Conservation (phyloP, 768 basidiomycete species). For the Coprinopsis marcescibilis region DNA sequence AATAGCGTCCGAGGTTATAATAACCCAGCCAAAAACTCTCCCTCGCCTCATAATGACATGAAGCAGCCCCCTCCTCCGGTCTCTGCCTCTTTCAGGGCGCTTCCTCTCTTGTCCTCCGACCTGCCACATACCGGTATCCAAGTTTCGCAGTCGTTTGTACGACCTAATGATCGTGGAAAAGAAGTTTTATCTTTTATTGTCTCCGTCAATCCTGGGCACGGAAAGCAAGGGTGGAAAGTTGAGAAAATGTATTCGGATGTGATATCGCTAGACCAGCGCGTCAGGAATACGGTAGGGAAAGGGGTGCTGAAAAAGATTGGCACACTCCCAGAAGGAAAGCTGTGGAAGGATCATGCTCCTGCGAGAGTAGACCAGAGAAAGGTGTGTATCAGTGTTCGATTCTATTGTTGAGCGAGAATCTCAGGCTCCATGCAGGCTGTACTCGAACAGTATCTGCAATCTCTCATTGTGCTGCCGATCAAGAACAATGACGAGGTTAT, state of each 20-base stretch:
- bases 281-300: constrained; percentile 63
- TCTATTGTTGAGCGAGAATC: constrained; percentile 10
- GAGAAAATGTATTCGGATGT: constrained; percentile 96
- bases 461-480: constrained; percentile 72
- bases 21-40: constrained; percentile 6
- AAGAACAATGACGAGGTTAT: constrained; percentile 88
- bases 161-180: constrained; percentile 85
- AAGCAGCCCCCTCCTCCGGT: constrained; percentile 17
- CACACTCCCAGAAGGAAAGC: constrained; percentile 80
- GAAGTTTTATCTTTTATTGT: constrained; percentile 90
- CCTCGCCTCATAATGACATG: constrained; percentile 10
- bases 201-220: constrained; percentile 61
- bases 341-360: constrained; percentile 97
- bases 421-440: constrained; percentile 41
- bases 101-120: constrained; percentile 65
- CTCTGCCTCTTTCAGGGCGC: constrained; percentile 57
- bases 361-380: constrained; percentile 96
- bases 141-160: constrained; percentile 80
- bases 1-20: constrained; percentile 14
- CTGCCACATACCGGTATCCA: constrained; percentile 64
- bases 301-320: constrained; percentile 73
- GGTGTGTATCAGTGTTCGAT: constrained; percentile 36
- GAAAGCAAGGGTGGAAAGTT: constrained; percentile 73
- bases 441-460: constrained; percentile 83
- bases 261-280: constrained; percentile 74